Percentiles rank a stretch among this genome's conserved stretches.
Conservation (phyloP, 352 stramenopile genomes). For the Hyaloperonospora brassicae region DNA sequence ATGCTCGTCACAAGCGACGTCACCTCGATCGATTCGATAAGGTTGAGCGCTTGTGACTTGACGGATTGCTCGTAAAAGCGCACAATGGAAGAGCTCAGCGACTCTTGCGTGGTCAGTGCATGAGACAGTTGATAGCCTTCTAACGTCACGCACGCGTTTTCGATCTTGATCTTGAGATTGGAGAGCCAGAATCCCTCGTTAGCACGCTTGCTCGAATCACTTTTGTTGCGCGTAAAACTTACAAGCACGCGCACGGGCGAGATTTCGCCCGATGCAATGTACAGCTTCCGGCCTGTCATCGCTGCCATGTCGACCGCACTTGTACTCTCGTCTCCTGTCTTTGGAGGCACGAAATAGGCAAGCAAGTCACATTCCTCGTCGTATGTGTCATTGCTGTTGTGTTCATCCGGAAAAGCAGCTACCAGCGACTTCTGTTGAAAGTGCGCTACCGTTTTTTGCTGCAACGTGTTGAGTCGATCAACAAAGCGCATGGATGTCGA, state of each 20-base stretch:
- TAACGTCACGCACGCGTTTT: conserved; percentile 74
- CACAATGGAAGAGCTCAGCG: conserved; percentile 49
- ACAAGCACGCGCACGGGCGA: conserved; percentile 64
- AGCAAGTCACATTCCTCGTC: conserved; percentile 47
- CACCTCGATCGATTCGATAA: conserved; percentile 82
- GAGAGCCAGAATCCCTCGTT: conserved; percentile 65
- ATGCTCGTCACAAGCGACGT: conserved; percentile 79
- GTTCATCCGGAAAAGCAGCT: conserved; percentile 32
- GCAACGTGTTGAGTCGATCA: conserved; percentile 50
- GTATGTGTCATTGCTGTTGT: conserved; percentile 18
- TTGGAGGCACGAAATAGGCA: conserved; percentile 53
- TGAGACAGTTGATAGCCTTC: conserved; percentile 57
- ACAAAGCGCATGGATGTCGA: conserved; percentile 78
- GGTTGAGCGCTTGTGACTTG: conserved; percentile 69
- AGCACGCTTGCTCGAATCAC: conserved; percentile 26
- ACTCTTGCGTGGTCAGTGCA: conserved; percentile 68
- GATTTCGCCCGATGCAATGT: conserved; percentile 63
- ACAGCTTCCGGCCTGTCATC: conserved; percentile 71
- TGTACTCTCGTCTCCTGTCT: conserved; percentile 30
- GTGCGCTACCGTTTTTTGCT: conserved; percentile 56
- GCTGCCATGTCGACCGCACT: conserved; percentile 41
- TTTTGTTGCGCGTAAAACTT: conserved; percentile 70
- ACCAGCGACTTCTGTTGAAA: conserved; percentile 59
- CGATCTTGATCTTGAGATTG: conserved; percentile 81
- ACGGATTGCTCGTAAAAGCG: conserved; percentile 77